Percentiles rank a stretch among this genome's conserved stretches.
phyloP scores from a whole-genome alignment of 2,329 filamentous ascomycete species.

The Pseudogymnoascus sp. region DNA sequence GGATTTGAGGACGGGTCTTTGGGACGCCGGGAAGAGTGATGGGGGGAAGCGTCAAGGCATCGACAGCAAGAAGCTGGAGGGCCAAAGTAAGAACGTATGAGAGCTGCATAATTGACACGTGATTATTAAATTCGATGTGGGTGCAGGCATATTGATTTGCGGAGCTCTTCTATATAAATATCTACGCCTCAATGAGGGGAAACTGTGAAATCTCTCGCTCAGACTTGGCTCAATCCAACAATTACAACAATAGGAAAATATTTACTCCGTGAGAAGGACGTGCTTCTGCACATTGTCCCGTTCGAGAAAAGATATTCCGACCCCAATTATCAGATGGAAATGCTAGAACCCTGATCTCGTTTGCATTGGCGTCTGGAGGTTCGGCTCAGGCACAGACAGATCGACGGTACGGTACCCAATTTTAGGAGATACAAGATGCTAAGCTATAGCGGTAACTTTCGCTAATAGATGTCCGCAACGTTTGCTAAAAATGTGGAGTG shows the following conservation, averaged over 20 bases:
- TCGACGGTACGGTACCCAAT: too few species aligned
- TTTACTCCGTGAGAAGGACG: constrained; percentile 4
- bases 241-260: background rate
- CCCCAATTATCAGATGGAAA: background rate
- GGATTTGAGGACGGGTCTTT: background rate
- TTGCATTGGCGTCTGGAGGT: background rate
- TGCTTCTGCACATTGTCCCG: background rate
- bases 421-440: too few species aligned
- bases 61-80: background rate
- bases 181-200: background rate
- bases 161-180: constrained; percentile 4
- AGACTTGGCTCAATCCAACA: background rate
- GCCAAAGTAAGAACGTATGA: background rate
- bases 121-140: background rate
- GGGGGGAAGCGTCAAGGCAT: background rate
- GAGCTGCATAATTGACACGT: background rate
- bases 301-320: background rate
- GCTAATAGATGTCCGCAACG: too few species aligned
- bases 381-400: background rate
- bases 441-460: too few species aligned
- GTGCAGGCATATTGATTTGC: background rate
- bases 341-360: background rate
- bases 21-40: background rate
- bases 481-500: too few species aligned
- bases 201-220: background rate